These are phyloP conservation scores for Prosopis cineraria DNA, from an alignment of 306 rosid species.

Conservation along the genomic window DNA sequence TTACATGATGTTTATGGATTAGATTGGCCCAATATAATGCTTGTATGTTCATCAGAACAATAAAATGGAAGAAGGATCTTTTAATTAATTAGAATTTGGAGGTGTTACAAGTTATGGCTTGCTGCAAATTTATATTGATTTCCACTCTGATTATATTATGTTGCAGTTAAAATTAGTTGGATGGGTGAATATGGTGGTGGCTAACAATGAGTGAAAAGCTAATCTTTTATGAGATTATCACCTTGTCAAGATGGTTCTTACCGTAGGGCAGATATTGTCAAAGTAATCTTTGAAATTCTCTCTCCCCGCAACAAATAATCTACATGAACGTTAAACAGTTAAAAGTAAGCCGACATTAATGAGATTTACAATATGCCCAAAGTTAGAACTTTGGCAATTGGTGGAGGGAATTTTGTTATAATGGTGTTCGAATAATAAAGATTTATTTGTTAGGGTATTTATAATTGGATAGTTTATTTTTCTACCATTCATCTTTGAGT, in stretches of 20 bases:
- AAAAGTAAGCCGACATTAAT: neutral
- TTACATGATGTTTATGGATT: neutral
- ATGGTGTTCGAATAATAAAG: neutral
- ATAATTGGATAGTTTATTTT: neutral
- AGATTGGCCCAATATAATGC: neutral
- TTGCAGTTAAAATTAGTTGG: neutral
- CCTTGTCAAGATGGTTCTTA: neutral
- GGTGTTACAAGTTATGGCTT: neutral
- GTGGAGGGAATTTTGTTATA: neutral
- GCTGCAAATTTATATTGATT: neutral
- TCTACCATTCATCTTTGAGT: neutral
- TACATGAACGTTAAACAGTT: neutral
- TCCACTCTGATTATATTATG: neutral
- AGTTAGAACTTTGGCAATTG: neutral
- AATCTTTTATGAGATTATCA: neutral
- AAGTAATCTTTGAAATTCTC: neutral
- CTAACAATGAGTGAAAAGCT: neutral
- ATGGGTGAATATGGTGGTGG: slow-evolving; percentile 7
- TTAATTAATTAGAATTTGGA: neutral
- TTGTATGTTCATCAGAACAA: neutral
- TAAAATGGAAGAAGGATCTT: slow-evolving; percentile 25
- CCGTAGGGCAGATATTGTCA: neutral
- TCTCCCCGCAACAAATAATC: neutral
- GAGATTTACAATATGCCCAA: neutral
- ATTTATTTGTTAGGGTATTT: neutral